phyloP scores from a whole-genome alignment of 129 eudicot species.

The Pulicaria dysenterica region DNA sequence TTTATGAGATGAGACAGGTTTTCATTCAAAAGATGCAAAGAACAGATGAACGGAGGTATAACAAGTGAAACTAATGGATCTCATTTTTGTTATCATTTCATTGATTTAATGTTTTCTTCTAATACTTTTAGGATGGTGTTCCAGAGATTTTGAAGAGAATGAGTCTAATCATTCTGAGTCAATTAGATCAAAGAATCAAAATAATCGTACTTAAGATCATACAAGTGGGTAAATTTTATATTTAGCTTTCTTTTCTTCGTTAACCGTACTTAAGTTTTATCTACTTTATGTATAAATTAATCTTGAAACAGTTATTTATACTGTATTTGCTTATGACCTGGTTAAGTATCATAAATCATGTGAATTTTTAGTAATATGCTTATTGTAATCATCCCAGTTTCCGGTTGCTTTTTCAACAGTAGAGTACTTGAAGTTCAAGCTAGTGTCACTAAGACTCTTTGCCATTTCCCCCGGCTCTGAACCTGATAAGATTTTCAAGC shows the following conservation, averaged over 20 bases:
- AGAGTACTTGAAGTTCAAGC: conserved; percentile 81
- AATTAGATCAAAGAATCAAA: conserved; percentile 46
- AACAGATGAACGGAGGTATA: conserved; percentile 67
- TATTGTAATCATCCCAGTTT: conserved; percentile 51
- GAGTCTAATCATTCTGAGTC: conserved; percentile 38
- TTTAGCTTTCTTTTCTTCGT: too few species aligned
- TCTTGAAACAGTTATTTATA: too few species aligned
- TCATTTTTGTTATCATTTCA: background rate
- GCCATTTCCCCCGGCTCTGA: conserved; percentile 58
- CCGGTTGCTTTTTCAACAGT: conserved; percentile 76
- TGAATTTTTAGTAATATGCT: too few species aligned
- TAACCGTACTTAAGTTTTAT: too few species aligned
- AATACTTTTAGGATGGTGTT: conserved; percentile 17
- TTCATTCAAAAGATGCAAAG: conserved; percentile 72
- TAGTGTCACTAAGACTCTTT: conserved; percentile 61
- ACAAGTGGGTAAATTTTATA: too few species aligned
- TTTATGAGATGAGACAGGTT: conserved; percentile 51
- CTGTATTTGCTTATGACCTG: too few species aligned
- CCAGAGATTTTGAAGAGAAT: conserved; percentile 53
- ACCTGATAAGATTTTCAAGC: too few species aligned
- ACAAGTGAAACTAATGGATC: conserved; percentile 7
- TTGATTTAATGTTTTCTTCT: background rate
- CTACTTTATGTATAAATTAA: too few species aligned
- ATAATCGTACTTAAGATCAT: too few species aligned
- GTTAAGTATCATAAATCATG: too few species aligned